Evolutionary conservation across 176 grass and related monocot genomes (phyloP).

Genomic region (Ampelocalamus luodianensis): DNA sequence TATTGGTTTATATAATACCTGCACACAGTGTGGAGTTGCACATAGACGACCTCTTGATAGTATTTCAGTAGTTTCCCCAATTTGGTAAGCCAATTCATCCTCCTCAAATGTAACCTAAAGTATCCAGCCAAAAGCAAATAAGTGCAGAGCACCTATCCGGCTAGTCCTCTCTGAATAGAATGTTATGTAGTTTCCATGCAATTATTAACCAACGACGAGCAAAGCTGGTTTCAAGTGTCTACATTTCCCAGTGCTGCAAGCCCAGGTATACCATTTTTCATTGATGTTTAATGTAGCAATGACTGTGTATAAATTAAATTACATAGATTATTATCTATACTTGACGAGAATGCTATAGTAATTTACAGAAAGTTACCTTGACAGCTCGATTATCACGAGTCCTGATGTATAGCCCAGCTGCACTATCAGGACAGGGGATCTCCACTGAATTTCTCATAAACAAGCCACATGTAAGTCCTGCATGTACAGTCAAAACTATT

Average conservation of each 20-base stretch:
- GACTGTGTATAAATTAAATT: not conserved
- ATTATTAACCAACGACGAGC: not conserved
- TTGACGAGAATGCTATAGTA: not conserved
- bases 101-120: constrained; percentile 76
- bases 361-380: constrained; percentile 54
- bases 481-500: constrained; percentile 38
- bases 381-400: constrained; percentile 76
- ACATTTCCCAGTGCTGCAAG: constrained; percentile 17
- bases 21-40: constrained; percentile 96
- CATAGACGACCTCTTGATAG: constrained; percentile 73
- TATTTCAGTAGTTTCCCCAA: constrained; percentile 98
- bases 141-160: not conserved
- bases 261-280: not conserved
- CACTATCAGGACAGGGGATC: constrained; percentile 85
- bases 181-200: not conserved
- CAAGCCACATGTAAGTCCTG: constrained; percentile 89
- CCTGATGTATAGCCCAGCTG: constrained; percentile 80
- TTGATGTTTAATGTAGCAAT: not conserved
- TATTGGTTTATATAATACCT: constrained; percentile 55
- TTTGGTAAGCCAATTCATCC: constrained; percentile 94
- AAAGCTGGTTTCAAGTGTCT: not conserved
- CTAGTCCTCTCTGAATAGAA: not conserved
- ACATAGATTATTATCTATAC: not conserved
- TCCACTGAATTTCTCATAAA: constrained; percentile 75
- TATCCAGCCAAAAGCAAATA: constrained; percentile 19